A percentile compares a stretch with the other conserved stretches of the same genome.
phyloP scores from a whole-genome alignment of 2,329 filamentous ascomycete genomes.

The Cercospora beticola region DNA sequence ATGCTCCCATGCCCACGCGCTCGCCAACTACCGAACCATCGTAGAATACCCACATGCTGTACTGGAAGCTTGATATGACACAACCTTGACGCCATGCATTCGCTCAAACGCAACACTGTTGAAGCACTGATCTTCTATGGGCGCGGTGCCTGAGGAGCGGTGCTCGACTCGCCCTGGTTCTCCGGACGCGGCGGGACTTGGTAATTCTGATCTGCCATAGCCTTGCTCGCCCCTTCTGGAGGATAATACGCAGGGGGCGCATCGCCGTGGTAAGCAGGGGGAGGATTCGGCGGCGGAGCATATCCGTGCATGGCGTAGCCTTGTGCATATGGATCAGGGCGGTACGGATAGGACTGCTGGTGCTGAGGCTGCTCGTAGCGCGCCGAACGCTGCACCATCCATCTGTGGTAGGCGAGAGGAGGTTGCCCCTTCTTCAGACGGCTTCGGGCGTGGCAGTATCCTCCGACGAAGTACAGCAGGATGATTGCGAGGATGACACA shows the following conservation, averaged over 20 bases:
- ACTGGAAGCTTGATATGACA: constrained; percentile 12
- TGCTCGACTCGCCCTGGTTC: constrained; percentile 24
- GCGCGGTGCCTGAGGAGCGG: constrained; percentile 11
- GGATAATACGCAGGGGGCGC: constrained; percentile 40
- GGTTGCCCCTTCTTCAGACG: constrained; percentile 65
- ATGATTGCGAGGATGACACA: constrained; percentile 60
- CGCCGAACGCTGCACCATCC: constrained; percentile 35
- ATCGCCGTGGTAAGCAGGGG: constrained; percentile 39
- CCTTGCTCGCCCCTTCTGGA: constrained; percentile 38
- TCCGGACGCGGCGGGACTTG: constrained; percentile 15
- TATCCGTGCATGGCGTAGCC: constrained; percentile 31
- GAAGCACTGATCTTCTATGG: constrained; percentile 12
- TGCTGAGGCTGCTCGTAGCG: constrained; percentile 18
- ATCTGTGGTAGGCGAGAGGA: constrained; percentile 68
- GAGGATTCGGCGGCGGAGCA: constrained; percentile 32
- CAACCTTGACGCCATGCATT: constrained; percentile 14
- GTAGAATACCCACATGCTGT: neutral
- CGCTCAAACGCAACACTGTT: constrained; percentile 3
- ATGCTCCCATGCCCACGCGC: neutral
- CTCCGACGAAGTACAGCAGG: constrained; percentile 63
- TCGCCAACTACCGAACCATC: neutral
- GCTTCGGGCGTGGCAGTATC: constrained; percentile 67
- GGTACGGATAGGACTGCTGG: constrained; percentile 21
- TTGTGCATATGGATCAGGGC: constrained; percentile 24
- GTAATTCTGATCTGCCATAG: constrained; percentile 37